Conservation (phyloP, 352 stramenopile species). For the Thalassiosira oceanica region DNA sequence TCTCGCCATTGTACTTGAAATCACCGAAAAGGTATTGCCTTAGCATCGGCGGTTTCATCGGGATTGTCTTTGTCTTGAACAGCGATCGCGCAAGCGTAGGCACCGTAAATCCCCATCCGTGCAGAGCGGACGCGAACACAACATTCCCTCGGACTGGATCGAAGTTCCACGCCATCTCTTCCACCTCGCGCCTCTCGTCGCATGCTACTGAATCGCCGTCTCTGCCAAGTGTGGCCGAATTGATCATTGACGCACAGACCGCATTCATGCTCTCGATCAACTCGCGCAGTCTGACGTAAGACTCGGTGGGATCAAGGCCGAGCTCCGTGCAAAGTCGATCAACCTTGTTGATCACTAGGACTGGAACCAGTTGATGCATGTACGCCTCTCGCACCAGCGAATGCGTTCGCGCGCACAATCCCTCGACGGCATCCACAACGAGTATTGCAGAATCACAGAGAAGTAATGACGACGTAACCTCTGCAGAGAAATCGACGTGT, state of each 20-base stretch:
- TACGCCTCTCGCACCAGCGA: slow-evolving; percentile 98
- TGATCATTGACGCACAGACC: slow-evolving; percentile 97
- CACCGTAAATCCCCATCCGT: slow-evolving; percentile 99
- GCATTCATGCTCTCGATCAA: slow-evolving; percentile 99
- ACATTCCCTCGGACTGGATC: slow-evolving; percentile 98
- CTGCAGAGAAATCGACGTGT: slow-evolving; percentile 99
- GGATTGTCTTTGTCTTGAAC: slow-evolving; percentile 63
- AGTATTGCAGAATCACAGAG: slow-evolving; percentile 99
- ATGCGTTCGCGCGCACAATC: slow-evolving; percentile 99
- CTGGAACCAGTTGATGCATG: slow-evolving; percentile 94
- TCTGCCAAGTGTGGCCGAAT: slow-evolving; percentile 94
- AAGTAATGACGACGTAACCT: slow-evolving; percentile 98
- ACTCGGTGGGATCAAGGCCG: slow-evolving; percentile 97
- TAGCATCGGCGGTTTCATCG: slow-evolving; percentile 72
- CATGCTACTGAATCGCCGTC: no score
- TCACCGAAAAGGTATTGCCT: slow-evolving; percentile 78
- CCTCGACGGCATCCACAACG: slow-evolving; percentile 99
- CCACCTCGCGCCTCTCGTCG: no score
- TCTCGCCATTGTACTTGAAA: slow-evolving; percentile 60
- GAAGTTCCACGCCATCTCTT: no score
- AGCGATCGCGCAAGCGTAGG: slow-evolving; percentile 99
- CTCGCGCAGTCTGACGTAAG: slow-evolving; percentile 98
- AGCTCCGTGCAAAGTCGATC: slow-evolving; percentile 98
- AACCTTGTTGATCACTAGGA: slow-evolving; percentile 99
- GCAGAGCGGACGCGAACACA: slow-evolving; percentile 97